Percentiles rank a stretch among this genome's conserved stretches.
Evolutionary conservation across 2,329 filamentous ascomycete genomes (phyloP).

Genomic region (Claviceps spartinae): DNA sequence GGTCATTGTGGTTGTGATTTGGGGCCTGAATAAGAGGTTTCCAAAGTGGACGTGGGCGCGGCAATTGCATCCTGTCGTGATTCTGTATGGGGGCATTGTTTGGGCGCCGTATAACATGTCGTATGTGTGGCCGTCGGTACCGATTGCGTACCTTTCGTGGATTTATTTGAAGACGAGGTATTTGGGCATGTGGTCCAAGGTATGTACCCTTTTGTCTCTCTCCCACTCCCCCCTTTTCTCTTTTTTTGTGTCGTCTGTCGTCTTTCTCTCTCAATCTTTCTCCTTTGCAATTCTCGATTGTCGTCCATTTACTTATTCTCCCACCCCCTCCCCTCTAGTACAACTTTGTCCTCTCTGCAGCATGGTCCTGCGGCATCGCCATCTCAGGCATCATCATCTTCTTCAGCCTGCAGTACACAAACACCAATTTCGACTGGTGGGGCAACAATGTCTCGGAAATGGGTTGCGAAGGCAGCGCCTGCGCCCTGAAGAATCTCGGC

Average conservation of each 20-base stretch:
- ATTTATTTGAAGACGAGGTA: conserved; percentile 35
- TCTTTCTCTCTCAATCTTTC: not conserved
- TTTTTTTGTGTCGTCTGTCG: too few species aligned
- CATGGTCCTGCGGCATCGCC: conserved; percentile 36
- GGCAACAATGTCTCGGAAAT: conserved; percentile 28
- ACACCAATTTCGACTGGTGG: conserved; percentile 33
- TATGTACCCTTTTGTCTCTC: conserved; percentile 10
- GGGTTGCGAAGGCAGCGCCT: conserved; percentile 29
- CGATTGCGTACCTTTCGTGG: conserved; percentile 38
- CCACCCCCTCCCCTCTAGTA: conserved; percentile 21
- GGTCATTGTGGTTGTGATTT: conserved; percentile 29
- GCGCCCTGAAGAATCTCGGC: conserved; percentile 21
- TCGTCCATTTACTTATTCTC: too few species aligned
- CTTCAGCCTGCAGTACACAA: conserved; percentile 35
- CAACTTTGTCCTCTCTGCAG: conserved; percentile 39
- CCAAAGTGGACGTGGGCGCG: conserved; percentile 26
- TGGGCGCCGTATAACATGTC: conserved; percentile 38
- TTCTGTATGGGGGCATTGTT: conserved; percentile 31
- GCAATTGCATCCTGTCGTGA: conserved; percentile 34
- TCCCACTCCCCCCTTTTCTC: too few species aligned
- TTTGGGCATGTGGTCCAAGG: conserved; percentile 38
- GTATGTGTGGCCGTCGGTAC: conserved; percentile 38
- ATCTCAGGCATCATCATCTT: conserved; percentile 39
- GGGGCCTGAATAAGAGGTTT: conserved; percentile 24
- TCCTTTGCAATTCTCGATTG: not conserved